A percentile compares a stretch with the other conserved stretches of the same genome.
Evolutionary conservation across 2,329 filamentous ascomycete species (phyloP).

Genomic region (Colletotrichum orchidophilum): DNA sequence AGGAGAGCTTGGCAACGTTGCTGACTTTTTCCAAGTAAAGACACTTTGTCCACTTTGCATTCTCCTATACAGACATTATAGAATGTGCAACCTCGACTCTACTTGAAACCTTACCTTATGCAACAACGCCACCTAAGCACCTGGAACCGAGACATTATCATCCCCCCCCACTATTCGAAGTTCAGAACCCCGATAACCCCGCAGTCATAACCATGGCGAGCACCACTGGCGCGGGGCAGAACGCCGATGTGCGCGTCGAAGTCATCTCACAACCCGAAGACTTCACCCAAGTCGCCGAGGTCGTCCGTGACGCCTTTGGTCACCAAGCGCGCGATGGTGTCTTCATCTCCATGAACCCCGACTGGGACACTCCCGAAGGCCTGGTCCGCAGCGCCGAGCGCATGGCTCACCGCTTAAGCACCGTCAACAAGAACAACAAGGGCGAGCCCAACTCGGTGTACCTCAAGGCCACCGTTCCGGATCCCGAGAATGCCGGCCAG

Average conservation of each 20-base stretch:
- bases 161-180: background rate
- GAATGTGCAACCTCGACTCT: background rate
- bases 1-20: background rate
- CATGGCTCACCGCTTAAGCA: slow-evolving; percentile 53
- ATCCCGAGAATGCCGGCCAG: slow-evolving; percentile 37
- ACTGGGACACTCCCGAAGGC: slow-evolving; percentile 62
- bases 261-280: slow-evolving; percentile 41
- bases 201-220: slow-evolving; percentile 10
- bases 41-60: background rate
- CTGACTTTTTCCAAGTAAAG: background rate
- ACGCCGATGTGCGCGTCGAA: slow-evolving; percentile 37
- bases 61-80: background rate
- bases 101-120: background rate
- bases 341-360: slow-evolving; percentile 62
- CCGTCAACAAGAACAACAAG: slow-evolving; percentile 49
- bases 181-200: background rate
- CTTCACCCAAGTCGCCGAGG: slow-evolving; percentile 39
- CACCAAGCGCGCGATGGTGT: slow-evolving; percentile 59
- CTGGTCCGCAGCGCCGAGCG: slow-evolving; percentile 45
- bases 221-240: slow-evolving; percentile 3
- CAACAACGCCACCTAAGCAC: background rate
- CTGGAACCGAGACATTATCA: background rate
- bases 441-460: slow-evolving; percentile 61
- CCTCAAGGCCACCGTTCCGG: slow-evolving; percentile 61
- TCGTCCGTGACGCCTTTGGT: slow-evolving; percentile 53